phyloP scores from a whole-genome alignment of 2,329 filamentous ascomycete genomes.

The Trichophyton verrucosum region DNA sequence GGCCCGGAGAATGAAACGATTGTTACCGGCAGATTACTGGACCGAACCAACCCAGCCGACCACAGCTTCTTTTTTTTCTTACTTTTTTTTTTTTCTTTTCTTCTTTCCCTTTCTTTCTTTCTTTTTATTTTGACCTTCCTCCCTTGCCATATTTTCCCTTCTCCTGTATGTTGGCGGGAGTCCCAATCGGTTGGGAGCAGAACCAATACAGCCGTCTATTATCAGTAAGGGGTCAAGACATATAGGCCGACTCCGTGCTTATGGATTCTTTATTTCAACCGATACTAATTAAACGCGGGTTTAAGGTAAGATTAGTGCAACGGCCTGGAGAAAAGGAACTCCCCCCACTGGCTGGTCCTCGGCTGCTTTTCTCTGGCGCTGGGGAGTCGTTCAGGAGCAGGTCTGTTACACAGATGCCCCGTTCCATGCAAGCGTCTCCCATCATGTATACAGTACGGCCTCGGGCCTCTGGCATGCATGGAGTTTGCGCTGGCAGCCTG shows the following conservation, averaged over 20 bases:
- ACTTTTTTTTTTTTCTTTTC: not conserved
- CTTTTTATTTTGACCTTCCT: not conserved
- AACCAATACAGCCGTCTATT: not conserved
- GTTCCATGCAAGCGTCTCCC: not conserved
- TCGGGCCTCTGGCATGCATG: not conserved
- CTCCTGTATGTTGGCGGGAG: not conserved
- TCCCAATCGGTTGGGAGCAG: not conserved
- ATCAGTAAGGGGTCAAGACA: not conserved
- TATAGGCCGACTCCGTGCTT: not conserved
- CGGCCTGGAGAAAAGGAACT: slow-evolving; percentile 1
- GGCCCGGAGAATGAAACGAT: slow-evolving; percentile 3
- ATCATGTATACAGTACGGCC: slow-evolving; percentile 1
- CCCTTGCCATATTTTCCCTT: not conserved
- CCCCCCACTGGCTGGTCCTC: slow-evolving; percentile 1
- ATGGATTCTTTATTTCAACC: not conserved
- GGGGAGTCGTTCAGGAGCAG: not conserved
- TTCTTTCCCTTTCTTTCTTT: not conserved
- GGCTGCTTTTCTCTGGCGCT: not conserved
- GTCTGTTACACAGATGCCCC: not conserved
- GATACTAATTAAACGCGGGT: not conserved
- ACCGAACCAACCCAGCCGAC: not conserved
- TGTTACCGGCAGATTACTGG: not conserved
- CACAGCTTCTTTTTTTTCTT: not conserved
- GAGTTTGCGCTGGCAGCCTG: not conserved
- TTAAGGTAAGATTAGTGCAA: slow-evolving; percentile 4